Evolutionary conservation across 306 rosid species (phyloP).

Genomic region (Sicyos edulis): DNA sequence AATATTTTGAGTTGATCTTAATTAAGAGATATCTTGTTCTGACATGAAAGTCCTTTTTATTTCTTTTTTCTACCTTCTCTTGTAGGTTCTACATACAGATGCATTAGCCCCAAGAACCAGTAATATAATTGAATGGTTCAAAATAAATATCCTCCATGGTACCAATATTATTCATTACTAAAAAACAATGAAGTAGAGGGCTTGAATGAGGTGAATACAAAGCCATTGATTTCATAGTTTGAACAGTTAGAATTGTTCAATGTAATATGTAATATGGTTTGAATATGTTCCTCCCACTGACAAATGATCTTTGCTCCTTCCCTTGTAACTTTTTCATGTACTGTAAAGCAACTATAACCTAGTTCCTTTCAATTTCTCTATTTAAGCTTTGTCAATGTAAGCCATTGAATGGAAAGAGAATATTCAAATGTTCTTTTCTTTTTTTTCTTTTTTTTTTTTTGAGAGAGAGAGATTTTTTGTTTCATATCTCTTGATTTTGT

Average conservation of each 20-base stretch:
- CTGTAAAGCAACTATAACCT: neutral
- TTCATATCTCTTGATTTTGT: constrained; percentile 1
- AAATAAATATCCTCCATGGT: neutral
- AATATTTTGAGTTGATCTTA: neutral
- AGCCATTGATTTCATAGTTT: neutral
- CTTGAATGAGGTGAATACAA: constrained; percentile 2
- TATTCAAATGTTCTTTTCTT: neutral
- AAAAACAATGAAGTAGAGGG: neutral
- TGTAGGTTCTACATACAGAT: neutral
- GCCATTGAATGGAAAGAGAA: neutral
- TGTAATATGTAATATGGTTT: neutral
- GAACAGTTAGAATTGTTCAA: neutral
- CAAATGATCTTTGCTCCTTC: neutral
- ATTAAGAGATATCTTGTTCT: neutral
- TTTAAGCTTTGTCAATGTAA: neutral
- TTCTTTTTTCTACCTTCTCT: neutral
- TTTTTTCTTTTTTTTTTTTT: too few relatives aligned
- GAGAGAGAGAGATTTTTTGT: neutral
- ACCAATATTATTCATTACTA: neutral
- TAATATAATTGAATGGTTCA: neutral
- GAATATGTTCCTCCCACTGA: neutral
- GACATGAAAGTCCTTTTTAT: neutral
- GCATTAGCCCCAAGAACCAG: neutral
- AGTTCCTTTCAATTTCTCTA: neutral
- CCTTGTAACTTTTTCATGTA: neutral